Evolutionary conservation across 129 eudicot genomes (phyloP).

Genomic region (Flaveria trinervia): DNA sequence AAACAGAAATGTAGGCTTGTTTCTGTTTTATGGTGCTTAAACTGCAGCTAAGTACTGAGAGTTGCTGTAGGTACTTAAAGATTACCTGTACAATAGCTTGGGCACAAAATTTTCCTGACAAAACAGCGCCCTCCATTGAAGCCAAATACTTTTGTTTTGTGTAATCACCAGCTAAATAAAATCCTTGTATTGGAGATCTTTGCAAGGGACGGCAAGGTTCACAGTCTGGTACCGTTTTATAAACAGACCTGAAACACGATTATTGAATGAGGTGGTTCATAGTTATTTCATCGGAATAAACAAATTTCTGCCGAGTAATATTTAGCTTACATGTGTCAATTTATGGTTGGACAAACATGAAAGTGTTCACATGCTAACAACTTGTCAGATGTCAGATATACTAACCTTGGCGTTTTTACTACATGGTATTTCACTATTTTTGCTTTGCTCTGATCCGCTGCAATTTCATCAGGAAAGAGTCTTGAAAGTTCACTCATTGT

Average conservation of each 20-base stretch:
- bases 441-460: constrained; percentile 96
- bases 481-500: constrained; percentile 94
- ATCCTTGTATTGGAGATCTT: constrained; percentile 89
- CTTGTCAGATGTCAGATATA: not conserved
- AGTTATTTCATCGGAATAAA: not conserved
- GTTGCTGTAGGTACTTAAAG: not conserved
- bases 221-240: constrained; percentile 85
- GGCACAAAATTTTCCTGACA: constrained; percentile 96
- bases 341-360: not conserved
- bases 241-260: constrained; percentile 71
- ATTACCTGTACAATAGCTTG: constrained; percentile 91
- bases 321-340: not conserved
- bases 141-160: constrained; percentile 98
- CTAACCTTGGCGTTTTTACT: constrained; percentile 93
- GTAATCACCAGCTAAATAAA: constrained; percentile 95
- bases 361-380: constrained; percentile 7
- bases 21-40: not conserved
- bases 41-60: not conserved
- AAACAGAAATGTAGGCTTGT: not conserved
- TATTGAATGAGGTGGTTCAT: not conserved
- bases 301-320: not conserved
- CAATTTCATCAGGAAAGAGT: constrained; percentile 93
- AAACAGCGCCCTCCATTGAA: constrained; percentile 98
- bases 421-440: constrained; percentile 94
- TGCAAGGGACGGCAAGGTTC: constrained; percentile 99